These are phyloP conservation scores for Trichoderma polysporum DNA, from an alignment of 2,329 filamentous ascomycete species.

Conservation along the genomic window DNA sequence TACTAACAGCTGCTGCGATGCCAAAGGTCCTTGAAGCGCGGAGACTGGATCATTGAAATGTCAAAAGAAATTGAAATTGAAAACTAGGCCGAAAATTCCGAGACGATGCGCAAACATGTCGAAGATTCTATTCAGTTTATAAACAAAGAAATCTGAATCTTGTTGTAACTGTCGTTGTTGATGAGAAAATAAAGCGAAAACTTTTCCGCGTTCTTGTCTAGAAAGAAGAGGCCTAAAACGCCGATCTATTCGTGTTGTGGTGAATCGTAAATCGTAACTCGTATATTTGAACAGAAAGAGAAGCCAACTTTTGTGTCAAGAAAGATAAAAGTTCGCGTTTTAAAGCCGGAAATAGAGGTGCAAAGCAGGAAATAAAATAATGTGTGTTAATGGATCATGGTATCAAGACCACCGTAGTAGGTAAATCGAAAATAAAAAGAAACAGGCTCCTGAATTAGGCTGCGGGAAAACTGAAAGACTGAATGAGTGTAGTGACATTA, in stretches of 20 bases:
- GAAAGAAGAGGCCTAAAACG: not conserved
- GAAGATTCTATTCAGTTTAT: no score
- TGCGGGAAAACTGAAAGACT: no score
- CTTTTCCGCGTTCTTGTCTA: no score
- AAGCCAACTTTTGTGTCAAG: not conserved
- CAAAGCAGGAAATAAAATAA: not conserved
- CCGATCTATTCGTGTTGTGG: not conserved
- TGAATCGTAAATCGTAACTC: not conserved
- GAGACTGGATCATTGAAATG: no score
- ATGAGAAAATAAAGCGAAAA: no score
- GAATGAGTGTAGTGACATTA: not conserved
- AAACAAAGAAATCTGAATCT: no score
- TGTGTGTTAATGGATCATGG: not conserved
- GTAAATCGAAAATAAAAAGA: not conserved
- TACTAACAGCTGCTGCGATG: not conserved
- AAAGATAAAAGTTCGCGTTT: not conserved
- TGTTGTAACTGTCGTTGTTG: no score
- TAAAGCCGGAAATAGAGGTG: not conserved
- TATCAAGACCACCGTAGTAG: not conserved
- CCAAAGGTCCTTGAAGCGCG: no score
- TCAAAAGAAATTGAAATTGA: no score
- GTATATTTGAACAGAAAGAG: not conserved
- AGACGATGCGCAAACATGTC: no score
- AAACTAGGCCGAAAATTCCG: no score
- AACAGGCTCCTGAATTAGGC: not conserved